These are phyloP conservation scores for Coemansia sp. DNA, from an alignment of 192 early-diverging fungal species.

Conservation along the genomic window DNA sequence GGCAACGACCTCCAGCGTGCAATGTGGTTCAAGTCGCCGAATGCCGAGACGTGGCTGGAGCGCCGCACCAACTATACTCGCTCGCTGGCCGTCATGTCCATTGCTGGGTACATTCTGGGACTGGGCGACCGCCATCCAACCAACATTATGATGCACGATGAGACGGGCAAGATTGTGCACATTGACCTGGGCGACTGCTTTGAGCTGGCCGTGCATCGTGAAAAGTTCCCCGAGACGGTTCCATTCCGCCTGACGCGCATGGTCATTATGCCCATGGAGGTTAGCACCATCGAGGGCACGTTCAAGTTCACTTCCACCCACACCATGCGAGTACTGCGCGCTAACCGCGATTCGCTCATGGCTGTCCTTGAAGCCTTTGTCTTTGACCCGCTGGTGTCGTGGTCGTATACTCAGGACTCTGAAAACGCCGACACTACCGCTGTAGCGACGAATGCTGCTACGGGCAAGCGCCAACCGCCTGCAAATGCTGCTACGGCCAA, in stretches of 20 bases:
- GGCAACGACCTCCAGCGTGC: constrained; percentile 92
- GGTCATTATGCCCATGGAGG: constrained; percentile 96
- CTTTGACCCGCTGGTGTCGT: constrained; percentile 71
- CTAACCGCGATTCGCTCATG: constrained; percentile 96
- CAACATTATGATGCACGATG: constrained; percentile 88
- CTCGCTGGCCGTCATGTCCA: constrained; percentile 95
- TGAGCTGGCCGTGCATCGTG: constrained; percentile 92
- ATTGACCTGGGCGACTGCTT: constrained; percentile 99
- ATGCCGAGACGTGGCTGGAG: constrained; percentile 95
- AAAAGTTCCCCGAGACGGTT: constrained; percentile 91
- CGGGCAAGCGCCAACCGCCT: background rate
- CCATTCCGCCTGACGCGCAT: constrained; percentile 96
- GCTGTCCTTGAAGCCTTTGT: constrained; percentile 98
- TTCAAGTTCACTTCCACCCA: constrained; percentile 91
- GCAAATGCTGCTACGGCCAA: background rate
- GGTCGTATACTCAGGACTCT: constrained; percentile 14
- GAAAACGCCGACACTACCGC: background rate
- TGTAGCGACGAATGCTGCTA: background rate
- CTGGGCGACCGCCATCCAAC: constrained; percentile 95
- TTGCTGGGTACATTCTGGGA: constrained; percentile 98
- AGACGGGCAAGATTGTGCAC: constrained; percentile 90
- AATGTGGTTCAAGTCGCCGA: constrained; percentile 91
- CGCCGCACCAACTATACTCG: constrained; percentile 92
- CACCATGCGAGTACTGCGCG: constrained; percentile 89
- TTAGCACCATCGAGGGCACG: constrained; percentile 91